Conservation (phyloP, 495 filamentous ascomycete genomes). For the Trichoderma asperelloides region DNA sequence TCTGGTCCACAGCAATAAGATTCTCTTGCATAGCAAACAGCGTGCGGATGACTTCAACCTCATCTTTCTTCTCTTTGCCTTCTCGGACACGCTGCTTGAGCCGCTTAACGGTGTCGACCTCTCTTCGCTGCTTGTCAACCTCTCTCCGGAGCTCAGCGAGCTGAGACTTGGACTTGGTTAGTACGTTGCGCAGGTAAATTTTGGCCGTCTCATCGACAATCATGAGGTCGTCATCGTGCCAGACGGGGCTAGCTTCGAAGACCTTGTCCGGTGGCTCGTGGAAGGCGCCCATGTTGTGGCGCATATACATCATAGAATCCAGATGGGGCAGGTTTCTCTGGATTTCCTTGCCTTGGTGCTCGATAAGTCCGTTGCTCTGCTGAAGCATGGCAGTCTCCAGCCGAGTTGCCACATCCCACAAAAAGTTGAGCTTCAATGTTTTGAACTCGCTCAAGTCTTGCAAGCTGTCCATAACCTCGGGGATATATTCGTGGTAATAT, state of each 20-base stretch:
- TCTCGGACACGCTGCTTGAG: slow-evolving; percentile 65
- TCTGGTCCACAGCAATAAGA: slow-evolving; percentile 77
- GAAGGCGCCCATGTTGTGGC: slow-evolving; percentile 74
- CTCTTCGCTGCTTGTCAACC: slow-evolving; percentile 70
- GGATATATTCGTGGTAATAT: slow-evolving; percentile 95
- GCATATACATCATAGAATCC: slow-evolving; percentile 95
- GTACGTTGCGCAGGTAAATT: slow-evolving; percentile 80
- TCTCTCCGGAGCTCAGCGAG: slow-evolving; percentile 70
- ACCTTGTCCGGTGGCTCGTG: slow-evolving; percentile 73
- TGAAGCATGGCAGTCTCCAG: slow-evolving; percentile 69
- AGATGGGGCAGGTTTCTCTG: slow-evolving; percentile 78
- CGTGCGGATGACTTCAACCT: slow-evolving; percentile 65
- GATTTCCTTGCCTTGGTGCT: slow-evolving; percentile 69
- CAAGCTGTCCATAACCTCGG: slow-evolving; percentile 79
- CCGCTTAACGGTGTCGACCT: slow-evolving; percentile 67
- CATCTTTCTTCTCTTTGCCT: slow-evolving; percentile 75
- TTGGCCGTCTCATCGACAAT: slow-evolving; percentile 75
- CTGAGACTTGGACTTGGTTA: slow-evolving; percentile 81
- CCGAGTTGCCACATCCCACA: slow-evolving; percentile 72
- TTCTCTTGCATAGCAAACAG: slow-evolving; percentile 75
- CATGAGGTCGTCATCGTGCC: slow-evolving; percentile 88
- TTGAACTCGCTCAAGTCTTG: slow-evolving; percentile 91
- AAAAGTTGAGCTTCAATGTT: slow-evolving; percentile 66
- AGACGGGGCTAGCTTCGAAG: slow-evolving; percentile 94
- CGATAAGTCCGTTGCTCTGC: slow-evolving; percentile 59